These are phyloP conservation scores for Aspergillus unguis DNA, from an alignment of 2,329 filamentous ascomycete genomes.

Conservation along the genomic window DNA sequence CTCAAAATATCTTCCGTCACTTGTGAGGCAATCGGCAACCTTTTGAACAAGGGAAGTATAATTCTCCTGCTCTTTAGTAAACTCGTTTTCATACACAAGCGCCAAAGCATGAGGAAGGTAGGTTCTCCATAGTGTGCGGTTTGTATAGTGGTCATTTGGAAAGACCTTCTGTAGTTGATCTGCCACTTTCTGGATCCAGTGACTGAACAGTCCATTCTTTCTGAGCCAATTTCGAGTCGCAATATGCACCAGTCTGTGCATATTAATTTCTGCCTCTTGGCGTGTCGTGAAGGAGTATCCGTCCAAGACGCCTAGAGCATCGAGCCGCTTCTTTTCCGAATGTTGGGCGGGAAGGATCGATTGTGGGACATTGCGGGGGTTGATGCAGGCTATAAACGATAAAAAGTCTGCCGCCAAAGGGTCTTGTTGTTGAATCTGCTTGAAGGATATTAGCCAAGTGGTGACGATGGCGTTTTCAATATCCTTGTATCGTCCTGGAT, in stretches of 20 bases:
- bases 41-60: not conserved
- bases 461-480: slow-evolving; percentile 7
- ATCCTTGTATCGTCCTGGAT: slow-evolving; percentile 8
- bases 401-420: slow-evolving; percentile 16
- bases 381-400: slow-evolving; percentile 30
- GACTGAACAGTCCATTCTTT: not conserved
- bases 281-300: not conserved
- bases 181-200: not conserved
- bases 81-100: not conserved
- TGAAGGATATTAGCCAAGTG: slow-evolving; percentile 15
- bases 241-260: not conserved
- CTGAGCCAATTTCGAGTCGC: not conserved
- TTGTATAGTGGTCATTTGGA: not conserved
- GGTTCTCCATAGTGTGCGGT: not conserved
- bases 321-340: slow-evolving; percentile 8
- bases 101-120: not conserved
- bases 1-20: not conserved
- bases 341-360: no score
- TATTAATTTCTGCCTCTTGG: not conserved
- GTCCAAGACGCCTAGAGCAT: not conserved
- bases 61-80: not conserved
- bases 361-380: slow-evolving; percentile 25
- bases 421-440: slow-evolving; percentile 15
- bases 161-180: not conserved
- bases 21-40: not conserved